These are phyloP conservation scores for Dothiorella sarmentorum DNA, from an alignment of 2,329 filamentous ascomycete genomes.

Conservation along the genomic window DNA sequence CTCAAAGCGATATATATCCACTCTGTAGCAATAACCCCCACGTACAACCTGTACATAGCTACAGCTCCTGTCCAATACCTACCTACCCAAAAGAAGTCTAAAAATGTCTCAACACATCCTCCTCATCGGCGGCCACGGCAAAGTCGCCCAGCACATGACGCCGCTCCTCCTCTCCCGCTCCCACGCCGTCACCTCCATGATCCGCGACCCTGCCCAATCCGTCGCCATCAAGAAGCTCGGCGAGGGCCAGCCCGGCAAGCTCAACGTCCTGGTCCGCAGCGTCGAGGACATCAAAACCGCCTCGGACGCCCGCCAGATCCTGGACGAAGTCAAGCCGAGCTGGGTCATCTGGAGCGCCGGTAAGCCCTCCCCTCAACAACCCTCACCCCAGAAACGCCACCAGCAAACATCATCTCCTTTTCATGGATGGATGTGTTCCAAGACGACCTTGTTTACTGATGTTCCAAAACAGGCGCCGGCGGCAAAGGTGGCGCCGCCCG, in stretches of 20 bases:
- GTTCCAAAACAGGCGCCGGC: conserved; percentile 55
- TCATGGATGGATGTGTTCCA: too few relatives aligned
- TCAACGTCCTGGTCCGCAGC: conserved; percentile 67
- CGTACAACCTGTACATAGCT: too few relatives aligned
- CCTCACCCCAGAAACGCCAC: too few relatives aligned
- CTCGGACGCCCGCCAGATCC: conserved; percentile 58
- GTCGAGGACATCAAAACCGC: conserved; percentile 67
- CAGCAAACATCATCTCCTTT: too few relatives aligned
- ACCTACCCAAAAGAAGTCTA: background rate
- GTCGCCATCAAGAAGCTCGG: conserved; percentile 61
- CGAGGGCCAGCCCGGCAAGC: conserved; percentile 56
- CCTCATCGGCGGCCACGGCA: conserved; percentile 78
- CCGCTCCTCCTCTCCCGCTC: conserved; percentile 69
- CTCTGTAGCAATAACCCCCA: too few relatives aligned
- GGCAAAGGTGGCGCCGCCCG: conserved; percentile 51
- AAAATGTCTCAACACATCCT: conserved; percentile 51
- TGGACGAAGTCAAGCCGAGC: conserved; percentile 60
- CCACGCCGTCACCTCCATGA: conserved; percentile 75
- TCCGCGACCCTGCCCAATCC: conserved; percentile 69
- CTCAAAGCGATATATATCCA: too few relatives aligned
- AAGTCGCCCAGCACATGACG: conserved; percentile 70
- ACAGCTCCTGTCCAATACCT: too few relatives aligned
- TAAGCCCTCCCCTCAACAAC: too few relatives aligned
- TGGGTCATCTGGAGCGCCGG: conserved; percentile 69
- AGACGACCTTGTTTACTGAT: too few relatives aligned